These are phyloP conservation scores for Nadsonia commutata DNA, from an alignment of 1,139 yeast genomes.

Conservation along the genomic window DNA sequence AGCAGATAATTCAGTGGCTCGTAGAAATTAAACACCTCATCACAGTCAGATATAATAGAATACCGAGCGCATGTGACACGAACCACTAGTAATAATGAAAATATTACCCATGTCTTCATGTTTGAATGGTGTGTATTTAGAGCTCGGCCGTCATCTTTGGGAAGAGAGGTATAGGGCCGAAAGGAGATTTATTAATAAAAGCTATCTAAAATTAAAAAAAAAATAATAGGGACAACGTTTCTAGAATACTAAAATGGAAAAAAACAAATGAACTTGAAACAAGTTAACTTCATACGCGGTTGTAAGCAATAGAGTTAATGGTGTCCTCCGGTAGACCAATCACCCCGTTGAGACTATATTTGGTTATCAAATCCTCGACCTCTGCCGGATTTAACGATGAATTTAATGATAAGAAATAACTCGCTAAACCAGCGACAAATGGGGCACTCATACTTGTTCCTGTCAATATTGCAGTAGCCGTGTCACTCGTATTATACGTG, in stretches of 20 bases:
- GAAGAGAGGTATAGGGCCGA: no score
- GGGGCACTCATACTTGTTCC: constrained; percentile 4
- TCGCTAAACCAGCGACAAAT: constrained; percentile 11
- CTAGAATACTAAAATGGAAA: no score
- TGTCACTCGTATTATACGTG: constrained; percentile 67
- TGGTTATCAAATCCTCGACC: constrained; percentile 3
- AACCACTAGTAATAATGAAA: constrained; percentile 16
- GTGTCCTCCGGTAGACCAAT: neutral
- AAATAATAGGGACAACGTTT: no score
- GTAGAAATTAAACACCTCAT: constrained; percentile 78
- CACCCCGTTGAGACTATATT: neutral
- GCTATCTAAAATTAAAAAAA: no score
- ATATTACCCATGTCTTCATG: constrained; percentile 3
- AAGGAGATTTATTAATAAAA: no score
- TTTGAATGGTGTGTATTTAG: no score
- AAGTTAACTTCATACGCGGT: neutral
- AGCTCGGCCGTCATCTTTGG: no score
- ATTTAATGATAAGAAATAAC: constrained; percentile 69
- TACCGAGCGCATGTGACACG: constrained; percentile 35
- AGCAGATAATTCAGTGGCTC: constrained; percentile 74
- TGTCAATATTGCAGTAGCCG: constrained; percentile 70
- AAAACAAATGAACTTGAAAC: no score
- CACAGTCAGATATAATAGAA: constrained; percentile 74
- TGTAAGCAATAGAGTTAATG: neutral
- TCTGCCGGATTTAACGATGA: constrained; percentile 3